Evolutionary conservation across 2,329 filamentous ascomycete species (phyloP).

Genomic region (Talaromyces marneffei): DNA sequence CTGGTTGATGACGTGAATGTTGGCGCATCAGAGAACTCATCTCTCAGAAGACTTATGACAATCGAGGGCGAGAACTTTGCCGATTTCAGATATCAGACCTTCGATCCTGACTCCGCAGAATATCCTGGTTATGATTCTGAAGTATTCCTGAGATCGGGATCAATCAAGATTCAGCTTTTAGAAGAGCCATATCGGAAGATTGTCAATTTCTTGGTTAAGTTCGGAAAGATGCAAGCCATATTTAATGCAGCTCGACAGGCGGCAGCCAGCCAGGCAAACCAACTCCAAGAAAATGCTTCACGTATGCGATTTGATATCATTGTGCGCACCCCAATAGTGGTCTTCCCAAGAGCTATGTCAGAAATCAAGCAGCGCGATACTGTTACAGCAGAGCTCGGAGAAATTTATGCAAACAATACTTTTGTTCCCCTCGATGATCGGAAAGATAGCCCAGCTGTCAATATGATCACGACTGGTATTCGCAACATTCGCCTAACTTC

Average conservation of each 20-base stretch:
- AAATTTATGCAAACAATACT: slow-evolving; percentile 93
- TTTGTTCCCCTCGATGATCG: slow-evolving; percentile 81
- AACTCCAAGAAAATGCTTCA: slow-evolving; percentile 82
- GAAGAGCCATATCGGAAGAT: slow-evolving; percentile 98
- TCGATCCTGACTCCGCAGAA: slow-evolving; percentile 65
- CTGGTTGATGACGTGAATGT: slow-evolving; percentile 91
- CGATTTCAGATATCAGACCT: slow-evolving; percentile 96
- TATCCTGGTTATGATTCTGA: slow-evolving; percentile 96
- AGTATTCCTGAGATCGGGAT: slow-evolving; percentile 83
- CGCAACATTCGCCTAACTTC: slow-evolving; percentile 88
- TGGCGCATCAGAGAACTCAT: slow-evolving; percentile 74
- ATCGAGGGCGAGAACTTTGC: slow-evolving; percentile 94
- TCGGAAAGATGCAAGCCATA: slow-evolving; percentile 98
- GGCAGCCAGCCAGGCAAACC: slow-evolving; percentile 85
- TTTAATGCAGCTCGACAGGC: slow-evolving; percentile 96
- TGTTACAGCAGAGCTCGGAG: slow-evolving; percentile 87
- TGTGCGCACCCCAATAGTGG: slow-evolving; percentile 90
- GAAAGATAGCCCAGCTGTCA: slow-evolving; percentile 66
- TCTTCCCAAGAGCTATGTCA: slow-evolving; percentile 76
- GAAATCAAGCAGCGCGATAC: slow-evolving; percentile 70
- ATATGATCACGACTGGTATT: slow-evolving; percentile 85
- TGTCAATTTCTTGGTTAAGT: slow-evolving; percentile 95
- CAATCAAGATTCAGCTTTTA: slow-evolving; percentile 92
- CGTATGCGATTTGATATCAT: slow-evolving; percentile 92
- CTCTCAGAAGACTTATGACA: slow-evolving; percentile 78